Percentiles rank a stretch among this genome's conserved stretches.
phyloP scores from a whole-genome alignment of 2,329 filamentous ascomycete species.

The Coniochaeta sp. region DNA sequence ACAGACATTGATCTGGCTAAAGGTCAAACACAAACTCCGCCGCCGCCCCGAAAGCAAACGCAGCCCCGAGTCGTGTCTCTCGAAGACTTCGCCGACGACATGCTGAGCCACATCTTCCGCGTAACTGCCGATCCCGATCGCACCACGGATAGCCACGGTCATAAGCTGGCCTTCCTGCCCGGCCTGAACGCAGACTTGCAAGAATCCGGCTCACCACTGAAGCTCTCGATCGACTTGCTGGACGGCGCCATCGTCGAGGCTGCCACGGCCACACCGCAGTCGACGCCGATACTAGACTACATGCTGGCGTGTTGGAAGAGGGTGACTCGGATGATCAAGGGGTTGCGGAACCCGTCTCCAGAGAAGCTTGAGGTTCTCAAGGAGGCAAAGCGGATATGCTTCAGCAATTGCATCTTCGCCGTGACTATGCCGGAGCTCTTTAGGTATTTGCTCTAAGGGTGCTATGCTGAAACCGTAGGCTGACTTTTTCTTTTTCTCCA shows the following conservation, averaged over 20 bases:
- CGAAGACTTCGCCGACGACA: conserved; percentile 50
- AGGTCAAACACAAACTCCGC: conserved; percentile 23
- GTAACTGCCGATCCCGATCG: conserved; percentile 47
- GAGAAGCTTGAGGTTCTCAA: conserved; percentile 47
- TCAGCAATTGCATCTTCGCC: conserved; percentile 92
- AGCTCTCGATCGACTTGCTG: conserved; percentile 47
- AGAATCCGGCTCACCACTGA: conserved; percentile 39
- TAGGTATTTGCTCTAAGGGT: conserved; percentile 49
- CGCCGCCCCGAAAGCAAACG: conserved; percentile 31
- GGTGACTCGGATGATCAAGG: conserved; percentile 47
- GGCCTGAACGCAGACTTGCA: conserved; percentile 48
- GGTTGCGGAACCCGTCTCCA: conserved; percentile 43
- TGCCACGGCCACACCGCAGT: conserved; percentile 45
- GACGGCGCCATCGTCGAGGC: conserved; percentile 65
- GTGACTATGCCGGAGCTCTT: conserved; percentile 92
- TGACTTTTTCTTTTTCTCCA: conserved; percentile 18
- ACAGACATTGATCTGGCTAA: conserved; percentile 40
- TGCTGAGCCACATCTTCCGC: conserved; percentile 50
- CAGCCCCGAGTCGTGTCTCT: conserved; percentile 35
- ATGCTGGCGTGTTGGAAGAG: conserved; percentile 88
- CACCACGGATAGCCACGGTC: conserved; percentile 39
- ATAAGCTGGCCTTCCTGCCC: conserved; percentile 47
- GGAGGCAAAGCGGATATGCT: conserved; percentile 79
- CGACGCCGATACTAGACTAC: conserved; percentile 67
- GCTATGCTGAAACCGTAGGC: neutral